A percentile compares a stretch with the other conserved stretches of the same genome.
Conservation (phyloP, 2,329 filamentous ascomycete species). For the Harringtonia lauricola region DNA sequence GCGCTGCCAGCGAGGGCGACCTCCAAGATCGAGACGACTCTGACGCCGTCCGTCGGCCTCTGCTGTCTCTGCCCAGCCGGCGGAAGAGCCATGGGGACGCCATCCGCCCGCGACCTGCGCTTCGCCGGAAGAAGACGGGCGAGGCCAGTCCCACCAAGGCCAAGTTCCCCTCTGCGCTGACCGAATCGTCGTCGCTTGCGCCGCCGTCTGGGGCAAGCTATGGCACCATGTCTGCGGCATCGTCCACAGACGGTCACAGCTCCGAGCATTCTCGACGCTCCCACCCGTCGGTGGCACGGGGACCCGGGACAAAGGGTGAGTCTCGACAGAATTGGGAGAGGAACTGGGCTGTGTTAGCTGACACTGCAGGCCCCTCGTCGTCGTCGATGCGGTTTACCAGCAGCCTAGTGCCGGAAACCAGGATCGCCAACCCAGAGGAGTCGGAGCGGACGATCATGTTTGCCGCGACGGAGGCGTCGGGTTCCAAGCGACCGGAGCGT, state of each 20-base stretch:
- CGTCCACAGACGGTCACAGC: background rate
- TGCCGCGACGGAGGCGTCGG: conserved; percentile 32
- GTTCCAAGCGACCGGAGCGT: conserved; percentile 19
- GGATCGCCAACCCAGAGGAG: conserved; percentile 52
- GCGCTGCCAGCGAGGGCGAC: conserved; percentile 28
- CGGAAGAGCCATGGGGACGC: conserved; percentile 31
- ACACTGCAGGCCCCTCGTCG: conserved; percentile 3
- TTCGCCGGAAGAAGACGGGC: conserved; percentile 15
- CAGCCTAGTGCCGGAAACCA: conserved; percentile 59
- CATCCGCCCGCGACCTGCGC: conserved; percentile 16
- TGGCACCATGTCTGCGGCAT: conserved; percentile 13
- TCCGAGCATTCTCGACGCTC: background rate
- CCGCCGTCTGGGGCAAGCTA: conserved; percentile 11
- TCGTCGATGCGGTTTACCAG: conserved; percentile 58
- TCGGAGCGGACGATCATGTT: conserved; percentile 68
- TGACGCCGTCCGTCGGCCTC: conserved; percentile 15
- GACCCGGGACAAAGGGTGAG: background rate
- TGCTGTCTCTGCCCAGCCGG: conserved; percentile 3
- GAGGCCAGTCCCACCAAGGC: conserved; percentile 8
- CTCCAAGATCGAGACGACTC: conserved; percentile 19
- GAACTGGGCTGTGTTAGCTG: background rate
- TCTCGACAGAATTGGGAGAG: background rate
- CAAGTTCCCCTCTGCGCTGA: background rate
- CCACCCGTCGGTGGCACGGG: background rate
- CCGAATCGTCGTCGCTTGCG: background rate